Evolutionary conservation across 495 filamentous ascomycete species (phyloP), one percentile per base, ranked within the genome.

Genomic region (Xylaria grammica): DNA sequence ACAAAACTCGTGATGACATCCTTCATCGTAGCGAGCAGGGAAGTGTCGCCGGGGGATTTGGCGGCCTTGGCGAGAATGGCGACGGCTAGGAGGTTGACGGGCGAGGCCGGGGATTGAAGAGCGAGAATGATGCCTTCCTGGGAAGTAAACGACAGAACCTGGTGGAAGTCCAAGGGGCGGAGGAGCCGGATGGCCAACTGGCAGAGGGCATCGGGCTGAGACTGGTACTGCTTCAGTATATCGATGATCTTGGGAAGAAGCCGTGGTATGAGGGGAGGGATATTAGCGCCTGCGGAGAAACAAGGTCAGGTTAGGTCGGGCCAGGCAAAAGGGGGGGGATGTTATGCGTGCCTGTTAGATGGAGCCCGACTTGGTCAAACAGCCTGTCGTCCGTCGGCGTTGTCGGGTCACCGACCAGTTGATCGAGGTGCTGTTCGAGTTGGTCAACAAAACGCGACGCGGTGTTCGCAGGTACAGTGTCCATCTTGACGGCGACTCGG

Each of bases 41-140:
- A 87, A 40, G 86, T 86, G 72, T 94, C 89, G 56, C 79, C 81
- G 3, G 86, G 80, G 24, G 75, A 74, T 11, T 77, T 66, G 24
- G 86, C 80, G 10, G 92, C 93, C 70, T 96, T 96, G 65, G 84
- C 81, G 50, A 97, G 75, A 57, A 96, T 74, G 3, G 84, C 80
- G 29, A 96, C 81, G 58, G 85, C 89, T 20, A 94, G 82, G 11
- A 89, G 69, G 69, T 94, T 93, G 69, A 90, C 86, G 0, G 89
- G 84, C 17, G 83, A 79, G 3, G 86, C 84, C 0, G 87, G 84
- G 4, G 87, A 86, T 44, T 78, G 77, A 50, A 93, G 82, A 1
- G 82, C 83, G 49, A 80, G 77, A 42, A 84, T 75, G 7, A 90
- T 68, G 36, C 83, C 78, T 4, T 82, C 82, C 54, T 82, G 76